These are phyloP conservation scores for Cucumis melo DNA, from an alignment of 306 rosid species.

Conservation along the genomic window DNA sequence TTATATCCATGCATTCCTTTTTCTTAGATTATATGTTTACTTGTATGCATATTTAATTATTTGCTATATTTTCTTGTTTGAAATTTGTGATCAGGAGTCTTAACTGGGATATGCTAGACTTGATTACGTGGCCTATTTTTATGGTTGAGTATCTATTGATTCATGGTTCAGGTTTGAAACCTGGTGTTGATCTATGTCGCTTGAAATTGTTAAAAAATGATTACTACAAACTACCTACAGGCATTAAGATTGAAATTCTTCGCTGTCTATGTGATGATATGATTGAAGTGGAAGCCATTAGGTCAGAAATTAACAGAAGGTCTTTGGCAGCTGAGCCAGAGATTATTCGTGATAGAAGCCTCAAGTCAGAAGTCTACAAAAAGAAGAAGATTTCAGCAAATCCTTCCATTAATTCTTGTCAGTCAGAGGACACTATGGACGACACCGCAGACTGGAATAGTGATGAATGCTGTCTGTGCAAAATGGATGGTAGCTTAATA, in stretches of 20 bases:
- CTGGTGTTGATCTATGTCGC: slow-evolving; percentile 37
- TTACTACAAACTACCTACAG: slow-evolving; percentile 59
- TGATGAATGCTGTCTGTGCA: slow-evolving; percentile 94
- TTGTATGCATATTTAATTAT: background rate
- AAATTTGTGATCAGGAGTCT: slow-evolving; percentile 50
- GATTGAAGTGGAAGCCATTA: slow-evolving; percentile 81
- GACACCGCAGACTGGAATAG: slow-evolving; percentile 70
- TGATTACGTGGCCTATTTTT: slow-evolving; percentile 87
- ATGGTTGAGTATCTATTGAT: slow-evolving; percentile 78
- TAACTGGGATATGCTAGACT: slow-evolving; percentile 91
- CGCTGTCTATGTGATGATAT: slow-evolving; percentile 77
- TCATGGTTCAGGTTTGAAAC: slow-evolving; percentile 52
- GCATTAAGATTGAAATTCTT: slow-evolving; percentile 66
- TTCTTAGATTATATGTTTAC: slow-evolving; percentile 12
- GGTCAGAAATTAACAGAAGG: slow-evolving; percentile 83
- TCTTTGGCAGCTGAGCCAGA: slow-evolving; percentile 57
- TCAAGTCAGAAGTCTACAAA: slow-evolving; percentile 40
- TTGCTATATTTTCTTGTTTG: slow-evolving; percentile 6
- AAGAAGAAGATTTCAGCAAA: slow-evolving; percentile 46
- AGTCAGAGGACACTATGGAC: slow-evolving; percentile 42
- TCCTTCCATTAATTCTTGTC: slow-evolving; percentile 34
- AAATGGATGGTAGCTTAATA: slow-evolving; percentile 94
- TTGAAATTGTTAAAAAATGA: slow-evolving; percentile 41
- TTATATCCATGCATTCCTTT: background rate
- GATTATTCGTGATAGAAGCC: slow-evolving; percentile 44